phyloP scores from a whole-genome alignment of 768 basidiomycete genomes.

The Pisolithus tinctorius region DNA sequence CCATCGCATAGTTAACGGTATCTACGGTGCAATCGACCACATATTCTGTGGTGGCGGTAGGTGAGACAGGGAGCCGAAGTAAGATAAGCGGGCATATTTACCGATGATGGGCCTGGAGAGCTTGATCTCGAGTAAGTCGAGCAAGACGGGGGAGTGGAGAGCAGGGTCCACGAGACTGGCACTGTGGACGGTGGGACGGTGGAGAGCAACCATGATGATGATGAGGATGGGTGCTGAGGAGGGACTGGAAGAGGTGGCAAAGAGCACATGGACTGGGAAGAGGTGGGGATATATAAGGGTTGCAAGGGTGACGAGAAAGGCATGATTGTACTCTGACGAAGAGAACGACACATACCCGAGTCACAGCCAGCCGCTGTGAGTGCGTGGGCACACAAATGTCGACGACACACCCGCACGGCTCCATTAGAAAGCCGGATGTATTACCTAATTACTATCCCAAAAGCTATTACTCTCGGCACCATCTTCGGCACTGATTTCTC shows the following conservation, averaged over 20 bases:
- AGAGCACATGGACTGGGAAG: slow-evolving; percentile 4
- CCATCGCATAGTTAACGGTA: slow-evolving; percentile 71
- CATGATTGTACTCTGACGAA: slow-evolving; percentile 7
- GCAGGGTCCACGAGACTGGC: slow-evolving; percentile 58
- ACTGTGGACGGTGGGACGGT: slow-evolving; percentile 33
- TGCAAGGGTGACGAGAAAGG: slow-evolving; percentile 15
- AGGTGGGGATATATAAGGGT: slow-evolving; percentile 1
- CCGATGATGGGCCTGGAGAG: slow-evolving; percentile 57
- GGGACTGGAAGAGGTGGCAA: not conserved
- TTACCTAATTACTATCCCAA: slow-evolving; percentile 5
- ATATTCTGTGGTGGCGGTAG: slow-evolving; percentile 42
- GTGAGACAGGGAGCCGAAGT: not conserved
- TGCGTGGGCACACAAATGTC: not conserved
- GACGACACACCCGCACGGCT: not conserved
- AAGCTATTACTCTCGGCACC: slow-evolving; percentile 4
- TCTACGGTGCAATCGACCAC: slow-evolving; percentile 62
- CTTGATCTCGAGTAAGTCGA: slow-evolving; percentile 64
- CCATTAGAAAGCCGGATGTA: not conserved
- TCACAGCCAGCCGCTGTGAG: not conserved
- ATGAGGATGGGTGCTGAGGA: slow-evolving; percentile 2
- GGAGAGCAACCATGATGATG: slow-evolving; percentile 1
- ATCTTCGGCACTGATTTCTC: not conserved
- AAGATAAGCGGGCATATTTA: slow-evolving; percentile 28
- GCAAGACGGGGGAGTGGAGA: slow-evolving; percentile 55
- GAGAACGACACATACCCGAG: not conserved